Base-by-base conservation (phyloP, 139 green algal species). In the Micractinium conductrix region DNA sequence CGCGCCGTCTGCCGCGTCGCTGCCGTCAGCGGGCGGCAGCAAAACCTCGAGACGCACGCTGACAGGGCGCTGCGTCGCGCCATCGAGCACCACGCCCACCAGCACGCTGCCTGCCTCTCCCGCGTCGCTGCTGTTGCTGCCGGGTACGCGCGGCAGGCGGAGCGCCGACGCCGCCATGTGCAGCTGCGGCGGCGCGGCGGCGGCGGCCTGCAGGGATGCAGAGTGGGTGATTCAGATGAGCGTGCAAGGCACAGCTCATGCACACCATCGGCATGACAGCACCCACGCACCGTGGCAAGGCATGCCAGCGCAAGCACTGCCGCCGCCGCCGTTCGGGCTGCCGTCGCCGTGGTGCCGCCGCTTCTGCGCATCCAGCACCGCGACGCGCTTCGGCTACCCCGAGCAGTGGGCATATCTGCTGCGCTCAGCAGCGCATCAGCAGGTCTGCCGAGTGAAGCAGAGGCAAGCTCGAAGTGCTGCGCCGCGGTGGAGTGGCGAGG, bases 151-250 rank as follows among this genome's bases (percentile, higher is more conserved):
- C 1, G 35, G 74, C 74, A 81, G 37, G 2, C 21, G 45, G 6
- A 81, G 50, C 50, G 24, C 62, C 37, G 74, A 7, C 50, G 69
- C 16, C 35, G 55, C 74, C 74, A 81, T 81, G 22, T 81, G 74
- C 48, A 81, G 35, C 50, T 26, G 35, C 74, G 71, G 43, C 22
- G 50, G 35, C 38, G 35, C 74, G 3, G 35, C 50, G 14, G 50
- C 50, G 35, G 28, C 33, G 12, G 21, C 16, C 74, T 68, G 74
- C 74, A 53, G 17, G 2, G 53, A 22, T 62, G 53, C 24, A 21
- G 53, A 62, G 10, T 9, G 10, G 53, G 53, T 2, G 19, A 62
- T 21, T 62, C 10, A n/a, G n/a, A n/a, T 62, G 53, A 21, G 53
- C 53, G 53, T 62, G 53, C 19, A 16, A 62, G 53, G 28, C 60